Percentiles rank a stretch among this genome's conserved stretches.
phyloP scores from a whole-genome alignment of 805 yeast species.

The Tetrapisispora nanseiensis region DNA sequence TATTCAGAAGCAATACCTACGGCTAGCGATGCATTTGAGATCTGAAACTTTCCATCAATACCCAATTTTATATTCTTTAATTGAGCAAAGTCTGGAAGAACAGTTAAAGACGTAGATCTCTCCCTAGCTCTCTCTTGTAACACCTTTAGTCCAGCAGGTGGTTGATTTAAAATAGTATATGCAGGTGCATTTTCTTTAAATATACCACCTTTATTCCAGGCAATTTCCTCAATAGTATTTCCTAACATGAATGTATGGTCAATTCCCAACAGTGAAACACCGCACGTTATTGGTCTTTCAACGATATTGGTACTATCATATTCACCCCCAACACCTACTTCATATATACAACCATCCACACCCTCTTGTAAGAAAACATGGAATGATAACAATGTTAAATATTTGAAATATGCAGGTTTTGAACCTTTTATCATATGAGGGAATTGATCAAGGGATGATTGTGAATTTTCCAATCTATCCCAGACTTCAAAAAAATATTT shows the following conservation, averaged over 20 bases:
- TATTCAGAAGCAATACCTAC: slow-evolving; percentile 57
- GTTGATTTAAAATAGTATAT: slow-evolving; percentile 51
- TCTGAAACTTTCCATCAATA: slow-evolving; percentile 77
- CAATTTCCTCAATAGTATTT: slow-evolving; percentile 74
- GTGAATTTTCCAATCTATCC: slow-evolving; percentile 58
- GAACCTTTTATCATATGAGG: slow-evolving; percentile 66
- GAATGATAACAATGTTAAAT: slow-evolving; percentile 77
- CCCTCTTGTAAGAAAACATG: slow-evolving; percentile 83
- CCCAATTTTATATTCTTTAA: slow-evolving; percentile 43
- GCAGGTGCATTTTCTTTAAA: slow-evolving; percentile 64
- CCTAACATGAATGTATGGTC: slow-evolving; percentile 89
- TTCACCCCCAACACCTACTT: slow-evolving; percentile 98
- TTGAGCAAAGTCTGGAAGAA: slow-evolving; percentile 40
- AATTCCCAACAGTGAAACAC: slow-evolving; percentile 77
- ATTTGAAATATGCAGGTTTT: slow-evolving; percentile 91
- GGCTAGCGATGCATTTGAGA: slow-evolving; percentile 80
- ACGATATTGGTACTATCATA: slow-evolving; percentile 92
- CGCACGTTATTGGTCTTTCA: slow-evolving; percentile 71
- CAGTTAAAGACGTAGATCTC: slow-evolving; percentile 39
- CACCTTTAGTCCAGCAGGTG: slow-evolving; percentile 44
- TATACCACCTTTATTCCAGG: slow-evolving; percentile 96
- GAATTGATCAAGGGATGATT: slow-evolving; percentile 45
- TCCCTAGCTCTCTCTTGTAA: slow-evolving; percentile 63
- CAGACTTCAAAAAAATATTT: slow-evolving; percentile 90
- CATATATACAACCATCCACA: slow-evolving; percentile 89